phyloP scores from a whole-genome alignment of 2,329 filamentous ascomycete genomes.

The Phialophora verrucosa region DNA sequence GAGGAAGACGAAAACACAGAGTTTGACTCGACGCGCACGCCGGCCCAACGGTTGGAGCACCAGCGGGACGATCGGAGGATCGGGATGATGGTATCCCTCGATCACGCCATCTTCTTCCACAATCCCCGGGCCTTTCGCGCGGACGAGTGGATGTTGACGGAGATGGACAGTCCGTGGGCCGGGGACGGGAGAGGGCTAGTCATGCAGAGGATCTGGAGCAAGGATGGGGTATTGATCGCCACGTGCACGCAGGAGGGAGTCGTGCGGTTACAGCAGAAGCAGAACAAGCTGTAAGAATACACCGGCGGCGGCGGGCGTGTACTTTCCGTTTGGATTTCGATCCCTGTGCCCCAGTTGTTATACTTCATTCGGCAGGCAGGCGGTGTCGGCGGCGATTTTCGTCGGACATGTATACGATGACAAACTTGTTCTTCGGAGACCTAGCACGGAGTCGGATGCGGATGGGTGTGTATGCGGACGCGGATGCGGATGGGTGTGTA shows the following conservation, averaged over 20 bases:
- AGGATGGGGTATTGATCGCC: slow-evolving; percentile 55
- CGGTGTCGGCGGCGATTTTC: background rate
- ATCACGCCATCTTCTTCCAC: slow-evolving; percentile 60
- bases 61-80: slow-evolving; percentile 39
- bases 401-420: background rate
- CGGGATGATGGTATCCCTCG: slow-evolving; percentile 59
- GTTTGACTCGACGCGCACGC: slow-evolving; percentile 21
- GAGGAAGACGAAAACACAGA: slow-evolving; percentile 49
- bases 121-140: slow-evolving; percentile 55
- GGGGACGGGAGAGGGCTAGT: slow-evolving; percentile 57
- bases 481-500: background rate
- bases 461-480: background rate
- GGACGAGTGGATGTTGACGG: slow-evolving; percentile 58
- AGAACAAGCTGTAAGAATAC: slow-evolving; percentile 37
- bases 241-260: slow-evolving; percentile 59
- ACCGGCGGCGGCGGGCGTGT: background rate
- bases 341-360: background rate
- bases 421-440: background rate
- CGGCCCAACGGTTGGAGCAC: background rate
- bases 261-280: slow-evolving; percentile 53
- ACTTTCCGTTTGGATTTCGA: background rate
- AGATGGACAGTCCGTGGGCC: slow-evolving; percentile 59
- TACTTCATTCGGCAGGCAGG: background rate
- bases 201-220: slow-evolving; percentile 56
- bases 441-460: background rate